Evolutionary conservation across 176 grass and related monocot genomes (phyloP), one percentile per base, ranked within the genome.

Genomic region (Saccharum officinarum): DNA sequence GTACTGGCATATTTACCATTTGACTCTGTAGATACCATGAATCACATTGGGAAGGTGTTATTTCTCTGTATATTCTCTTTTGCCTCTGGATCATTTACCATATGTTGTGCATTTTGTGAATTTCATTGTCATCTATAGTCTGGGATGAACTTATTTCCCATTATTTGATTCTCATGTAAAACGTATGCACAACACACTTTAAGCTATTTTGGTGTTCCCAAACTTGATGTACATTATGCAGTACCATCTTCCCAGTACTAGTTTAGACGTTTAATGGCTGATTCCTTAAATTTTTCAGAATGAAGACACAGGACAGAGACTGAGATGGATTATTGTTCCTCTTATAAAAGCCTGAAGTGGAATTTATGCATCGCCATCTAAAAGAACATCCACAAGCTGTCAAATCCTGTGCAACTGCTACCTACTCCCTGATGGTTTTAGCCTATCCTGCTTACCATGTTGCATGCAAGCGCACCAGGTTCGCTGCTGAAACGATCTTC

Each of bases 101-200:
- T 10, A 20, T 47, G 55, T 17, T 87, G 33, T 70, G 25, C 22
- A 23, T 81, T 81, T 22, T 81, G 42, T 81, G 42, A 44, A 77
- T 77, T 5, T 59, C 18, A 22, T 38, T 54, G 6, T 22, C 34
- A 81, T 54, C 34, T 54, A 25, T 23, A 55, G 3, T 67, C 28
- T n/a, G 18, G 22, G 26, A 50, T 54, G 16, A 54, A 54, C 26
- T 20, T 8, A 23, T 11, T 14, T 77, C 31, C 22, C 31, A 60
- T 39, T 2, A 2, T 54, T 52, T 15, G 11, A 25, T 81, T 69
- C 12, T 69, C 30, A 54, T 52, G 16, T 25, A 28, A 52, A 69
- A 50, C 1, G 8, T 80, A 17, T 52, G n/a, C 11, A 9, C 52
- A 77, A 1, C 33, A 77, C 7, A n/a, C 1, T 39, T 77, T 39